A percentile compares a stretch with the other conserved stretches of the same genome.
phyloP scores from a whole-genome alignment of 2,329 filamentous ascomycete species.

The Phialemoniopsis sp. region DNA sequence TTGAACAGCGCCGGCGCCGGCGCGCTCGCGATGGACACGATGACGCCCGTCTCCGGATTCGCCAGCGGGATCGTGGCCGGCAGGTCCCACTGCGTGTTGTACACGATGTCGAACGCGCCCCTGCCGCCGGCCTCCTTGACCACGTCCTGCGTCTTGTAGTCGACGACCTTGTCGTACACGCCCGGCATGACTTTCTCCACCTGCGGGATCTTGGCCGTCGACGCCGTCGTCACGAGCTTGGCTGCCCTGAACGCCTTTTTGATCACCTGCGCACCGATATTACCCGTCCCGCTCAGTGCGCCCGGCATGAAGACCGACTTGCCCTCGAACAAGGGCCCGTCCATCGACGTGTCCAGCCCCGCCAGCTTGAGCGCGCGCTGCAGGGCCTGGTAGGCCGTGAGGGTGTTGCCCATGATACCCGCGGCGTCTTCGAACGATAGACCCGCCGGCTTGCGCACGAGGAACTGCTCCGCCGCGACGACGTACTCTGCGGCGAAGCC shows the following conservation, averaged over 20 bases:
- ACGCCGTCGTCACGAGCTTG: slow-evolving; percentile 46
- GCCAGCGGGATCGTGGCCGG: slow-evolving; percentile 30
- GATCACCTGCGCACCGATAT: slow-evolving; percentile 41
- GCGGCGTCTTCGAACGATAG: slow-evolving; percentile 20
- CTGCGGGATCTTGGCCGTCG: slow-evolving; percentile 42
- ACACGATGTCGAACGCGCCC: slow-evolving; percentile 43
- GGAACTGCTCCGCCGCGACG: slow-evolving; percentile 24
- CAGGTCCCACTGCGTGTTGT: slow-evolving; percentile 41
- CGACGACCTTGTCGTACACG: slow-evolving; percentile 44
- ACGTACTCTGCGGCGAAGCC: slow-evolving; percentile 37
- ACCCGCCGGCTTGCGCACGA: slow-evolving; percentile 23
- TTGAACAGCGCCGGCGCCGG: slow-evolving; percentile 23
- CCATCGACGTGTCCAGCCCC: slow-evolving; percentile 12
- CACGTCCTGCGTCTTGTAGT: slow-evolving; percentile 41
- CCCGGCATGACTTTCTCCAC: slow-evolving; percentile 36
- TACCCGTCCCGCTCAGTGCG: slow-evolving; percentile 43
- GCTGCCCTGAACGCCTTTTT: slow-evolving; percentile 43
- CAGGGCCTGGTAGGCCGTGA: slow-evolving; percentile 41
- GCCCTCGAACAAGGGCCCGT: slow-evolving; percentile 31
- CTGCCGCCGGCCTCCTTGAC: slow-evolving; percentile 24
- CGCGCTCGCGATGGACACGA: slow-evolving; percentile 34
- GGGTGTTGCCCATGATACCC: slow-evolving; percentile 23
- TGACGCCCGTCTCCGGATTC: slow-evolving; percentile 28
- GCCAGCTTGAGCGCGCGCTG: slow-evolving; percentile 29
- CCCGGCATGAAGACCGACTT: slow-evolving; percentile 48